Percentiles rank a stretch among this genome's conserved stretches.
These are phyloP conservation scores for Kodamaea sp. DNA, from an alignment of 1,139 yeast genomes.

Conservation along the genomic window DNA sequence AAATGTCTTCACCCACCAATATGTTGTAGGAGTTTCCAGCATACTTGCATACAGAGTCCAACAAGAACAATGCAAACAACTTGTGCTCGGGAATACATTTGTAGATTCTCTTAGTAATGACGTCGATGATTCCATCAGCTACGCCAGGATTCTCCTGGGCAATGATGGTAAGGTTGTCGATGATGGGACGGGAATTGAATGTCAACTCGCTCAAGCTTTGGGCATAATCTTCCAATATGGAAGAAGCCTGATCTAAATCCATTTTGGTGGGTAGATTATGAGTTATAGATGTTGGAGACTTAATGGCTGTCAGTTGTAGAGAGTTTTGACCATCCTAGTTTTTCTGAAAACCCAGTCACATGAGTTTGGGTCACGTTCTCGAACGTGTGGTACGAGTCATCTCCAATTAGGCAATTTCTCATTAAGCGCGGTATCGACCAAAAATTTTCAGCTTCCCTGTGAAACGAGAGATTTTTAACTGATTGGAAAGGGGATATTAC, in stretches of 20 bases:
- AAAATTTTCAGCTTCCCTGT: constrained; percentile 11
- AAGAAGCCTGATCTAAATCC: constrained; percentile 7
- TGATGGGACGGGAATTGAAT: constrained; percentile 87
- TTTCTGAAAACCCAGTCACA: too few relatives aligned
- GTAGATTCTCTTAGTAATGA: constrained; percentile 63
- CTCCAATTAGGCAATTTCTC: constrained; percentile 5
- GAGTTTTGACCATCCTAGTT: too few relatives aligned
- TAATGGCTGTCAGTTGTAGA: too few relatives aligned
- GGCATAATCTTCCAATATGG: constrained; percentile 54
- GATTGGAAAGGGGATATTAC: too few relatives aligned
- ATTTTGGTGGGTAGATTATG: too few relatives aligned
- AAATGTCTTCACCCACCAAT: constrained; percentile 66
- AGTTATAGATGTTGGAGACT: too few relatives aligned
- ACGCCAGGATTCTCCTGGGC: constrained; percentile 81
- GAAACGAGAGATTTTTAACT: constrained; percentile 4
- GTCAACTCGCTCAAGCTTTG: constrained; percentile 74
- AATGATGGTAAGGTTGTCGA: constrained; percentile 78
- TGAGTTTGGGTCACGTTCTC: neutral
- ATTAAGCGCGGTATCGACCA: constrained; percentile 17
- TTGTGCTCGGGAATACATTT: constrained; percentile 72
- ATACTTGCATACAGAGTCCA: constrained; percentile 92
- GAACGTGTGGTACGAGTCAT: neutral
- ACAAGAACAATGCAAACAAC: constrained; percentile 75
- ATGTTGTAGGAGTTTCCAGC: constrained; percentile 87
- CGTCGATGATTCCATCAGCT: constrained; percentile 76